phyloP scores from a whole-genome alignment of 192 early-diverging fungal genomes.

The Backusella australiensis region DNA sequence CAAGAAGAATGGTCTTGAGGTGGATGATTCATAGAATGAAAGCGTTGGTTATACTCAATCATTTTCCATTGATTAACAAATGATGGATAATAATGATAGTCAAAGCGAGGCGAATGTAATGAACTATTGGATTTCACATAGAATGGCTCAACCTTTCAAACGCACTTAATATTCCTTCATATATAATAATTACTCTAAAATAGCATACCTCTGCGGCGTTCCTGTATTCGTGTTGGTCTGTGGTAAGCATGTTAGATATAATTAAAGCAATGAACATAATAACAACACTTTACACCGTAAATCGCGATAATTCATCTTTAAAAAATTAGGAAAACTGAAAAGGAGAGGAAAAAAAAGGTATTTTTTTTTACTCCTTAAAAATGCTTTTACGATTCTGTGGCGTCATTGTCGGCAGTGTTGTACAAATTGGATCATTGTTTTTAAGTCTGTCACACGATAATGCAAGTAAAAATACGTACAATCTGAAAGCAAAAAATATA shows the following conservation, averaged over 20 bases:
- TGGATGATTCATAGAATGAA: neutral
- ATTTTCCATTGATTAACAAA: neutral
- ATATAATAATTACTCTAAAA: too few relatives aligned
- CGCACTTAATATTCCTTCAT: too few relatives aligned
- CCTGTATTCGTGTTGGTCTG: neutral
- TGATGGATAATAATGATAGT: neutral
- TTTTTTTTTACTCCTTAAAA: neutral
- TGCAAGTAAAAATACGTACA: neutral
- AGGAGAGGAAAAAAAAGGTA: neutral
- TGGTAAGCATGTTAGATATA: neutral
- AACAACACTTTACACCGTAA: neutral
- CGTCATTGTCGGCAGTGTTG: neutral
- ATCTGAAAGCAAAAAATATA: too few relatives aligned
- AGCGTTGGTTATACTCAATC: too few relatives aligned
- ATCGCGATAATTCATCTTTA: neutral
- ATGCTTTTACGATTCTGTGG: neutral
- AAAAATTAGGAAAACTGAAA: neutral
- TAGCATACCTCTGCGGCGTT: neutral
- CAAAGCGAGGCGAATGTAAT: neutral
- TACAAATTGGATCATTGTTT: neutral
- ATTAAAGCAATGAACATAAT: neutral
- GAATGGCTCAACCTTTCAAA: neutral
- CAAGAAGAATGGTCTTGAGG: neutral
- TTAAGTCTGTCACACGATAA: neutral
- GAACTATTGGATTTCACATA: neutral